Base-by-base conservation (phyloP, 345 rosid genomes). In the Camelina hispida region DNA sequence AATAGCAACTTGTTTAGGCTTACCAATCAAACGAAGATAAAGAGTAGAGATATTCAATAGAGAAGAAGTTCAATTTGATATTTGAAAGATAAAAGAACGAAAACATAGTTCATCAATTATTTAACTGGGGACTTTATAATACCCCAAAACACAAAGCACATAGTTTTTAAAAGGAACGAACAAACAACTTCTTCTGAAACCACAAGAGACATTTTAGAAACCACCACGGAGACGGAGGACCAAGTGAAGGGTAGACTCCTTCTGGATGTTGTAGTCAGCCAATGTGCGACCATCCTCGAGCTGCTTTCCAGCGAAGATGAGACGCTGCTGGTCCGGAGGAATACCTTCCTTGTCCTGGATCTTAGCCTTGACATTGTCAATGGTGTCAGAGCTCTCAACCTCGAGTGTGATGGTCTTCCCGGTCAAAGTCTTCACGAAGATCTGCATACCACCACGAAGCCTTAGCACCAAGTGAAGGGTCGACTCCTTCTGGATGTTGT, bases 221-320 rank as follows among this genome's bases (percentile, higher is more conserved):
- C 79, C 79, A 59, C 79, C 79, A 68, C 79, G 79, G 48, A 75
- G 79, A 59, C 79, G 65, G 20, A 73, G 64, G 20, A 74, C 78
- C 71, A 74, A 65, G 25, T 73, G 77, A 23, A 73, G 71, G 1
- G 77, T 73, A 0, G 76, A 72, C 14, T 66, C 71, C 59, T 66
- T 66, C 18, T 66, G 71, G 4, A 66, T 66, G 59, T 66, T 66
- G 71, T 72, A 72, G n/a, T 62, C 76, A 1, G 71, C 71, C 7
- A 66, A 2, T 0, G 72, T 68, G 25, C 72, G 72, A 9, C 72
- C 72, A 53, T 68, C 62, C 72, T 68, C 72, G 1, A 68, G 72
- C 72, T 68, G 72, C 1, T 68, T 68, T 3, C 72, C 72, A 68
- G 72, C 72, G 62, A 68, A 68, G 72, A 68, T 68, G 62, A 68